Evolutionary conservation across 345 rosid genomes (phyloP), one percentile per base, ranked within the genome.

Genomic region (Linum usitatissimum): DNA sequence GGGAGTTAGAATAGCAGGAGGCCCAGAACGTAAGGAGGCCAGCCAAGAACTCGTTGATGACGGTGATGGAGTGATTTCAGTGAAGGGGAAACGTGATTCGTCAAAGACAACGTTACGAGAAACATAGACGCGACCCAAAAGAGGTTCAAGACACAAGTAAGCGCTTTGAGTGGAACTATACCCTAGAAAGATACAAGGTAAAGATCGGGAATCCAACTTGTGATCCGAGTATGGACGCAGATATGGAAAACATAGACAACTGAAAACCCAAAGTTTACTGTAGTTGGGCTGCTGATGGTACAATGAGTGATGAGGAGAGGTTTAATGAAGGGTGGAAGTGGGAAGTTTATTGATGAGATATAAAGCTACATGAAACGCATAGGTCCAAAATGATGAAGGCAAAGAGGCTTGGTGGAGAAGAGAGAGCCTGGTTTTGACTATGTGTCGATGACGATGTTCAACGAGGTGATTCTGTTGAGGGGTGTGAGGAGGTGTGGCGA

Each of bases 211-310:
- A 20, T 15, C 34, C 2, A 9, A 10, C 13, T 62, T 45, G 21
- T 17, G 53, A 13, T 15, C 4, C 19, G 65, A 6, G 15, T 62
- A 62, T 3, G 66, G 57, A 6, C 30, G 61, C 10, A 49, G 30
- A n/a, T 36, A 48, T 13, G 66, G 66, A 23, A 18, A 63, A 14
- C 57, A 63, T 15, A 53, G 19, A 10, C 66, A 63, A 12, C 57
- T 38, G 13, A 63, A 63, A 8, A 21, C 39, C 0, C 18, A 9
- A 1, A 63, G 5, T 1, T 13, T 63, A 1, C 12, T 6, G 14
- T 63, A 63, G 34, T 63, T 45, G 23, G 42, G 66, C 0, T 21
- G 9, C 0, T 3, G 1, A 5, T 0, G 19, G 48, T 45, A 48
- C 1, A 14, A 30, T 2, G 4, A 9, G 23, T 23, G 19, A 49